These are phyloP conservation scores for Auricularia auricula-judae DNA, from an alignment of 768 basidiomycete species.

Conservation along the genomic window DNA sequence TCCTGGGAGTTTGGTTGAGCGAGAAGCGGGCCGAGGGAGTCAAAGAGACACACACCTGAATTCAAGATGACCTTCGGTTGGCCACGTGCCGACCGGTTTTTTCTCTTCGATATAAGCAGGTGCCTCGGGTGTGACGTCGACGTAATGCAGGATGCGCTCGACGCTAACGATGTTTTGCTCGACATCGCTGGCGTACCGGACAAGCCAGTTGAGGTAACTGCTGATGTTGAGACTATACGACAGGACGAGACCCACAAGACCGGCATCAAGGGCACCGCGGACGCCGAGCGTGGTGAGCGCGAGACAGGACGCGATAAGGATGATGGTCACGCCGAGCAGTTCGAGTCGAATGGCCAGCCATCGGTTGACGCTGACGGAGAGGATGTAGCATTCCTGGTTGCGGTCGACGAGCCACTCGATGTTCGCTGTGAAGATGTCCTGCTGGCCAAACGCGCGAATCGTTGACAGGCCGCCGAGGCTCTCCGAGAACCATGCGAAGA, in stretches of 20 bases:
- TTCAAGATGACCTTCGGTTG: conserved; percentile 55
- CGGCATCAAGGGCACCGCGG: conserved; percentile 66
- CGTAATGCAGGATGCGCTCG: conserved; percentile 79
- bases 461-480: conserved; percentile 66
- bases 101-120: conserved; percentile 53
- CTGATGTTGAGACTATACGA: conserved; percentile 80
- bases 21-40: not conserved
- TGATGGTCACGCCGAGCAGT: conserved; percentile 71
- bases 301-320: conserved; percentile 57
- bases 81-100: conserved; percentile 55
- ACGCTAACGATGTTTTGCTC: conserved; percentile 87
- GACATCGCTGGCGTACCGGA: conserved; percentile 74
- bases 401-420: conserved; percentile 72
- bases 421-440: conserved; percentile 50
- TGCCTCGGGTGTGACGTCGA: conserved; percentile 61
- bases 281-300: conserved; percentile 62
- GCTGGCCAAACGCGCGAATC: conserved; percentile 71
- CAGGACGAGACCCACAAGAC: conserved; percentile 75
- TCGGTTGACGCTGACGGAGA: conserved; percentile 63
- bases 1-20: conserved; percentile 21
- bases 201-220: conserved; percentile 77
- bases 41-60: conserved; percentile 43
- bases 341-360: conserved; percentile 83
- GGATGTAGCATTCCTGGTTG: conserved; percentile 63
- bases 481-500: conserved; percentile 84